Base-by-base conservation (phyloP, 169 alveolate genomes). In the Babesia bigemina region DNA sequence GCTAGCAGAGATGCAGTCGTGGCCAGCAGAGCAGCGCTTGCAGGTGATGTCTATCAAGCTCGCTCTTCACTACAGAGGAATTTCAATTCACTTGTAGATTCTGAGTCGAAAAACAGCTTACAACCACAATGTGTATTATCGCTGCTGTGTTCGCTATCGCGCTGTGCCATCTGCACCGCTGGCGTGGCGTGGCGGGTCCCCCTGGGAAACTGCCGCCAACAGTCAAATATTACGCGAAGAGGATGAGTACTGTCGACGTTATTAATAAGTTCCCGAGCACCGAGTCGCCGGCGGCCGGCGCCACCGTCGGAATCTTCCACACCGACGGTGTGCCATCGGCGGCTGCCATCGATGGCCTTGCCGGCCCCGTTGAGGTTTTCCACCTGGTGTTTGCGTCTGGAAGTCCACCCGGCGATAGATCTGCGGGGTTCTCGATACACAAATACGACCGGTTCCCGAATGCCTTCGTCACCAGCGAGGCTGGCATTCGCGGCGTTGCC, bases 11-110 rank as follows among this genome's bases (percentile, higher is more conserved):
- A 83, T 83, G 90, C 66, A 42, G 42, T 60, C 90, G 4, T 83
- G 90, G 90, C 90, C 90, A 28, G 60, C 63, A 8, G 90, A 83
- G 63, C 90, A 83, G 76, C 78, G 79, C 33, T 71, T 53, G 42
- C 90, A 83, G 52, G 90, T 83, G 50, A 21, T 83, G 62, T 66
- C 90, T n/a, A 83, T 83, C 36, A 83, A 83, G 66, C 53, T 75
- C 49, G 88, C 88, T 12, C 60, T 81, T 13, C 88, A 81, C 62
- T 33, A 42, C 53, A 39, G 88, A 26, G 88, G 88, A 22, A 81
- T 81, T 14, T 63, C 88, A 0, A 77, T 81, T 21, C 75, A 81
- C 73, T 48, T 81, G 66, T 81, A 65, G 53, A 19, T 14, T 16
- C 33, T 12, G 36, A 13, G 28, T 21, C 19, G 14, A 10, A 7